Evolutionary conservation across 2,329 filamentous ascomycete species (phyloP).

Genomic region (Fusarium goolgardi): DNA sequence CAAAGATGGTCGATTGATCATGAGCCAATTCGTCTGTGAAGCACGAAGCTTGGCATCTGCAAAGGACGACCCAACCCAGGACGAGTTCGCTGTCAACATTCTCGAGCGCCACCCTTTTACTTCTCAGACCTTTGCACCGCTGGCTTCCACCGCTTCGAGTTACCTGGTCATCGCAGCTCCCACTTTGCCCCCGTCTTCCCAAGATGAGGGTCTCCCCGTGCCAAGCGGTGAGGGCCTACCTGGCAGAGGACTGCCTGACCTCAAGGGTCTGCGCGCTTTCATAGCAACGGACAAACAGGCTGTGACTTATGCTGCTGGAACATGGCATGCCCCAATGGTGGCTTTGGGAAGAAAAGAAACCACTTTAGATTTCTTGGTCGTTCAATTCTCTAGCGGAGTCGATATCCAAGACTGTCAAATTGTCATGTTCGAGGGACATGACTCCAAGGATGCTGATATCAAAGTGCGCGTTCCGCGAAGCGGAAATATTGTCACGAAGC

Average conservation of each 20-base stretch:
- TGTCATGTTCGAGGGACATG: conserved; percentile 58
- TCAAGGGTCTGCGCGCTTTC: conserved; percentile 78
- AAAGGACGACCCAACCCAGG: conserved; percentile 18
- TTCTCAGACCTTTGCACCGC: conserved; percentile 89
- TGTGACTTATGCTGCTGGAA: conserved; percentile 90
- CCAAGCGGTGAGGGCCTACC: conserved; percentile 58
- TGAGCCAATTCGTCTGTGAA: conserved; percentile 90
- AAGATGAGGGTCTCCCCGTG: conserved; percentile 45
- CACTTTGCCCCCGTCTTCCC: conserved; percentile 63
- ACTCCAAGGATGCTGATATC: conserved; percentile 55
- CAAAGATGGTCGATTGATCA: conserved; percentile 65
- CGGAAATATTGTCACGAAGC: conserved; percentile 25
- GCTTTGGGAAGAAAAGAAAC: conserved; percentile 72
- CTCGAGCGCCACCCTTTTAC: conserved; percentile 95
- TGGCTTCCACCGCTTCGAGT: conserved; percentile 63
- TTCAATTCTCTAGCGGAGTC: conserved; percentile 89
- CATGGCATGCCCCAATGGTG: conserved; percentile 97
- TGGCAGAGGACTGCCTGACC: conserved; percentile 76
- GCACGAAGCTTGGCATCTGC: conserved; percentile 47
- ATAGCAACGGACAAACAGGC: conserved; percentile 81
- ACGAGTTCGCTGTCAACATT: conserved; percentile 71
- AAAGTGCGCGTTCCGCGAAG: conserved; percentile 47
- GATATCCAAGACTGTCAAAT: conserved; percentile 89
- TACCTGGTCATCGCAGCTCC: conserved; percentile 94
- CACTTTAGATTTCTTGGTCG: conserved; percentile 86